Base-by-base conservation (phyloP, 2,329 filamentous ascomycete genomes). In the Cercospora zeina region DNA sequence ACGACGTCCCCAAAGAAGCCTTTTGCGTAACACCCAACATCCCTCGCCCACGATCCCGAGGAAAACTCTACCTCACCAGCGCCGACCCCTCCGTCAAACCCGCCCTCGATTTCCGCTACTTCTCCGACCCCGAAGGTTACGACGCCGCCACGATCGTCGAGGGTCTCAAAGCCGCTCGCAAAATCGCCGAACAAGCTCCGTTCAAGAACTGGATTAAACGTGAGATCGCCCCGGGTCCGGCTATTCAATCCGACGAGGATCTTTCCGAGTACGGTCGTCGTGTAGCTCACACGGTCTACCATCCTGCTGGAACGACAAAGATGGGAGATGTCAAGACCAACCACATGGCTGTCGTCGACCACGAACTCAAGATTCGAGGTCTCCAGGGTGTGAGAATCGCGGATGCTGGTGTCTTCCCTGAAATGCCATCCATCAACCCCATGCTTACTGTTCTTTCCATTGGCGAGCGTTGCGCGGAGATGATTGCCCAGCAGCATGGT, bases 11-110 rank as follows among this genome's bases (percentile, higher is more conserved):
- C 54, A 80, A 88, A 64, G 89, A 93, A 71, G 91, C 90, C 57
- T 96, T 96, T 81, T 95, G 91, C 84, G 95, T 95, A 88, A 95
- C 91, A 14, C 91, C 91, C 71, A 95, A 96, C 80, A 95, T 96
- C 71, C 90, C 90, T 34, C 89, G 91, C 24, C 89, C 91, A 30
- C 87, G 89, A 58, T 92, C 89, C 51, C 86, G 88, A 59, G 91
- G 91, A 62, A 85, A 87, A 67, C 81, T 93, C 71, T 93, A 89
- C 79, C 85, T 93, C 68, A 91, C 88, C 58, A 91, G 88, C 30
- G 76, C 86, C 36, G 89, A 93, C 76, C 89, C 90, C 1, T 81
- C 73, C 67, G 87, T 90, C 74, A 93, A 93, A 79, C 90, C 90
- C 14, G 88, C 90, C 2, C 85, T 95, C 64, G 90, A 95, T 79